Conservation (phyloP, 2,329 filamentous ascomycete species). For the Botrytis galanthina region DNA sequence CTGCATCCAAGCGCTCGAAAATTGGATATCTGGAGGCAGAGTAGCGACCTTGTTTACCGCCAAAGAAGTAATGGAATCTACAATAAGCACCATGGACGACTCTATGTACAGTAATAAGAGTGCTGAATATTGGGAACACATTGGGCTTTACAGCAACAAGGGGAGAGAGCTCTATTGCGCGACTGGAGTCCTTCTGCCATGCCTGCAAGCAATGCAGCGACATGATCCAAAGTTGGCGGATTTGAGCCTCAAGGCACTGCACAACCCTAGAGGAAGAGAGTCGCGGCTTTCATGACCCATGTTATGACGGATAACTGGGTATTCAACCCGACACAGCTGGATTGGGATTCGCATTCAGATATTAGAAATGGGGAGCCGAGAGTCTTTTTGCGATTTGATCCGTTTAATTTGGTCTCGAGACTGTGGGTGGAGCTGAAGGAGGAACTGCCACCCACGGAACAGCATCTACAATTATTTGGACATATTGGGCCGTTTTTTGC, state of each 20-base stretch:
- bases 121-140: not conserved
- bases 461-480: slow-evolving; percentile 13
- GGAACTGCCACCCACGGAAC: too few species aligned
- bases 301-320: not conserved
- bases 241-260: not conserved
- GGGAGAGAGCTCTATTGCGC: not conserved
- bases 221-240: not conserved
- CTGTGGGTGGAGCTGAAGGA: not conserved
- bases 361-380: not conserved
- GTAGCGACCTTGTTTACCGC: not conserved
- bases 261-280: not conserved
- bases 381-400: not conserved
- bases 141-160: not conserved
- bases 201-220: not conserved
- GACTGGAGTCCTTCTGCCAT: not conserved
- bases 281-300: not conserved
- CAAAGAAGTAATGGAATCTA: not conserved
- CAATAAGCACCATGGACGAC: not conserved
- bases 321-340: not conserved
- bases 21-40: not conserved
- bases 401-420: not conserved
- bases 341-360: not conserved
- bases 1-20: slow-evolving; percentile 2
- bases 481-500: slow-evolving; percentile 24
- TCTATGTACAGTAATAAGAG: not conserved